A percentile compares a stretch with the other conserved stretches of the same genome.
phyloP scores from a whole-genome alignment of 371 early-diverging fungal species.

The Massospora cicadina region DNA sequence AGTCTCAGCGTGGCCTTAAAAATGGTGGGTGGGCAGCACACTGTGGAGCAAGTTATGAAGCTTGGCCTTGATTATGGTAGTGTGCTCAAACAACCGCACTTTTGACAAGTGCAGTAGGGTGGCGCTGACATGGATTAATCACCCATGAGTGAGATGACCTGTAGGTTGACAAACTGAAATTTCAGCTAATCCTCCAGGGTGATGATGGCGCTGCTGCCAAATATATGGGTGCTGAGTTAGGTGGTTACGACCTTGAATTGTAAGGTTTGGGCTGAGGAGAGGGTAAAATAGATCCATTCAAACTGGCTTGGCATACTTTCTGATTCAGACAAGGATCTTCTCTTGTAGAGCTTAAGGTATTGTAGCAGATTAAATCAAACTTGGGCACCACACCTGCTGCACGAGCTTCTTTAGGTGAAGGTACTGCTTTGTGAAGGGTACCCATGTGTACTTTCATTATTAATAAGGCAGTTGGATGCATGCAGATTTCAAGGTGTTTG shows the following conservation, averaged over 20 bases:
- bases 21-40: too few relatives aligned
- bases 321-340: conserved; percentile 74
- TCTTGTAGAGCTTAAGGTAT: conserved; percentile 79
- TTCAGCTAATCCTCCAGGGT: conserved; percentile 84
- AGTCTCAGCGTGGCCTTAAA: too few relatives aligned
- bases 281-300: conserved; percentile 71
- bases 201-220: conserved; percentile 58
- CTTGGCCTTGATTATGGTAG: too few relatives aligned
- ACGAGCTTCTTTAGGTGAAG: conserved; percentile 74
- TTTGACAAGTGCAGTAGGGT: too few relatives aligned
- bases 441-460: conserved; percentile 39
- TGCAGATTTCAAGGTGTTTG: conserved; percentile 77
- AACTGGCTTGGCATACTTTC: conserved; percentile 65
- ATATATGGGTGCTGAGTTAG: conserved; percentile 52
- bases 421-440: conserved; percentile 87
- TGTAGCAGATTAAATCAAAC: conserved; percentile 95
- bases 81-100: too few relatives aligned
- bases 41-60: too few relatives aligned
- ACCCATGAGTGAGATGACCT: conserved; percentile 74
- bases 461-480: conserved; percentile 68
- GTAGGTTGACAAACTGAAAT: conserved; percentile 80
- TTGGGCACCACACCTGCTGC: conserved; percentile 72
- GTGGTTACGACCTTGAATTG: conserved; percentile 71
- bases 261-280: conserved; percentile 82
- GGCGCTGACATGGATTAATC: conserved; percentile 84